Percentiles rank a stretch among this genome's conserved stretches.
Evolutionary conservation across 176 grass and related monocot genomes (phyloP).

Genomic region (Zea luxurians): DNA sequence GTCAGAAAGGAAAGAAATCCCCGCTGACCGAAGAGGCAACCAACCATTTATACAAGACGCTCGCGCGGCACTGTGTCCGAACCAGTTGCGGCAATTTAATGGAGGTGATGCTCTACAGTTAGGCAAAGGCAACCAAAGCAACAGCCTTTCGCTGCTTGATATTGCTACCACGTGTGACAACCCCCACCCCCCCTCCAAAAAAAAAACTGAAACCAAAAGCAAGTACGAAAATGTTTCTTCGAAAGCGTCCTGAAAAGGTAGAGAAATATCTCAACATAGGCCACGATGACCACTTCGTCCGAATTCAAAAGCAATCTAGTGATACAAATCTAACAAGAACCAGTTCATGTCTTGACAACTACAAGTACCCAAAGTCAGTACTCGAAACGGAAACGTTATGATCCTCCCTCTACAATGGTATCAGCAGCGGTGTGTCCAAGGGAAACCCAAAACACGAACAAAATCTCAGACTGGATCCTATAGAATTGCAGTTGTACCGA

Average conservation of each 20-base stretch:
- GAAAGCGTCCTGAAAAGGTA: background rate
- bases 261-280: background rate
- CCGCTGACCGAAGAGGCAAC: too few relatives aligned
- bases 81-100: too few relatives aligned
- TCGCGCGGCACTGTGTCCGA: too few relatives aligned
- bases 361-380: conserved; percentile 24
- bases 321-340: conserved; percentile 23
- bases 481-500: conserved; percentile 37
- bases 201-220: too few relatives aligned
- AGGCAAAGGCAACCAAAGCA: too few relatives aligned
- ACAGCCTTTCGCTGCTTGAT: too few relatives aligned
- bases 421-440: conserved; percentile 37
- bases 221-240: too few relatives aligned
- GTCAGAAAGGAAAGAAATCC: too few relatives aligned
- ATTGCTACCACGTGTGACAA: too few relatives aligned
- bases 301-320: conserved; percentile 18
- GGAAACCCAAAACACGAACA: background rate
- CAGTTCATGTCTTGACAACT: conserved; percentile 12
- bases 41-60: too few relatives aligned
- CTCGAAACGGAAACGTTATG: conserved; percentile 26
- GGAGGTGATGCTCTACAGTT: too few relatives aligned
- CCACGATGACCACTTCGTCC: background rate
- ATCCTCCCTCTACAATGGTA: conserved; percentile 50
- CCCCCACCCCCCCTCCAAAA: too few relatives aligned
- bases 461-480: conserved; percentile 29